A percentile compares a stretch with the other conserved stretches of the same genome.
Conservation (phyloP, 2,329 filamentous ascomycete genomes). For the Cladobotryum protrusum region DNA sequence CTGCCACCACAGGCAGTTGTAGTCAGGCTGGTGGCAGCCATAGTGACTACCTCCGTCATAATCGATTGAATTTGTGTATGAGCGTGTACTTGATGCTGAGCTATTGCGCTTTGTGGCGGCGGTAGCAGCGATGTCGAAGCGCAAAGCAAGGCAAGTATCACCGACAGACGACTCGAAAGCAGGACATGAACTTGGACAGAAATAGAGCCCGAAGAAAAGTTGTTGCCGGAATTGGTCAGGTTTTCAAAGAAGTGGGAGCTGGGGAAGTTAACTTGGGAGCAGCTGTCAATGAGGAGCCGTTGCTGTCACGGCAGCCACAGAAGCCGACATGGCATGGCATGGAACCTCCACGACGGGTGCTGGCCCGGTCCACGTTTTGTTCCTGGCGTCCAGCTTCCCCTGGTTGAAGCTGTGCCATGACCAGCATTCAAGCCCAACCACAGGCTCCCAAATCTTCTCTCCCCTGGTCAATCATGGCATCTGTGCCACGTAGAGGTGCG, state of each 20-base stretch:
- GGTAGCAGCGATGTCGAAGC: too few relatives aligned
- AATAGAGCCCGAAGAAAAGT: neutral
- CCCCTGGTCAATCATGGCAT: slow-evolving; percentile 1
- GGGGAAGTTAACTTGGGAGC: neutral
- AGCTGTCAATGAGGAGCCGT: slow-evolving; percentile 1
- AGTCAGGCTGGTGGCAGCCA: slow-evolving; percentile 4
- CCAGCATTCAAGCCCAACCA: slow-evolving; percentile 1
- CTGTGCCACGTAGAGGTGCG: slow-evolving; percentile 1
- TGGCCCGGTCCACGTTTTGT: slow-evolving; percentile 8
- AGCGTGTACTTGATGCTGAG: neutral
- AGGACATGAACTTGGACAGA: neutral
- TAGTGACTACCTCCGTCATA: slow-evolving; percentile 4
- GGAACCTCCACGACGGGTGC: slow-evolving; percentile 3
- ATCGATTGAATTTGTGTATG: neutral
- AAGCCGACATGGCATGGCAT: neutral
- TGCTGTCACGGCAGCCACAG: slow-evolving; percentile 5
- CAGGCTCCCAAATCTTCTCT: neutral
- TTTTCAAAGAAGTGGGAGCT: neutral
- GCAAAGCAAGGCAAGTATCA: too few relatives aligned
- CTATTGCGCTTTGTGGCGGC: neutral
- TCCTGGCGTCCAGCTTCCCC: slow-evolving; percentile 8
- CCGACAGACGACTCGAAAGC: too few relatives aligned
- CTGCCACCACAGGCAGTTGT: neutral
- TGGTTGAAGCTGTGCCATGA: slow-evolving; percentile 3
- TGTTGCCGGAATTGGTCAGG: neutral